Evolutionary conservation across 2,329 filamentous ascomycete species (phyloP), one percentile per base, ranked within the genome.

Genomic region (Orbilia quercus): DNA sequence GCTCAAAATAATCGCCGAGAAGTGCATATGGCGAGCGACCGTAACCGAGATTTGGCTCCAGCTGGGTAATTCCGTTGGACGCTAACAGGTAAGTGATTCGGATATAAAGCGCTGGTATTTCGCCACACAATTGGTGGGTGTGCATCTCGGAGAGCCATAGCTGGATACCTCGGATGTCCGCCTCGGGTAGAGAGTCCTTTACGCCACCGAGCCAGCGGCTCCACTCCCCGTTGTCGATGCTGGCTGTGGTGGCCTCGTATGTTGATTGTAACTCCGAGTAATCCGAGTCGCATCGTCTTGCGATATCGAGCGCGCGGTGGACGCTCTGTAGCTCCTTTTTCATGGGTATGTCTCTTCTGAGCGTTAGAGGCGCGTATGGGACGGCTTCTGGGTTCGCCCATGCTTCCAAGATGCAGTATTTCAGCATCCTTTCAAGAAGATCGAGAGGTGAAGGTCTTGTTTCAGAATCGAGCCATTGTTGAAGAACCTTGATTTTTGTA

Each of bases 321-420:
- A 73, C 48, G 16, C 42, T 66, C 34, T 66, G 53, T 9, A 48
- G 48, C 4, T 57, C 57, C n/a, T 28, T 28, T 36, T 66, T 40
- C 9, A 62, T 9, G 0, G 69, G 69, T 16, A 73, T 66, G 51
- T 73, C 69, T 54, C 64, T 45, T 20, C 60, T 51, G 7, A 73
- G 54, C 9, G 69, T 47, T 4, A 73, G 47, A 5, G 60, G 50
- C 1, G 69, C 36, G 14, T 66, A 73, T 1, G 69, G 69, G 14
- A 65, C 38, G 9, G 42, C 45, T 9, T 62, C 58, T 2, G 25
- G 0, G 14, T 73, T 73, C 3, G 34, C 36, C 69, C 69, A 73
- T 28, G 60, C 54, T 36, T 73, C 69, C 7, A 53, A 55, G 12
- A 73, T 73, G 42, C 54, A 62, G 22, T 60, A 44, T 51, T 55